These are phyloP conservation scores for Hymenoscyphus linearis DNA, from an alignment of 2,329 filamentous ascomycete species.

Conservation along the genomic window DNA sequence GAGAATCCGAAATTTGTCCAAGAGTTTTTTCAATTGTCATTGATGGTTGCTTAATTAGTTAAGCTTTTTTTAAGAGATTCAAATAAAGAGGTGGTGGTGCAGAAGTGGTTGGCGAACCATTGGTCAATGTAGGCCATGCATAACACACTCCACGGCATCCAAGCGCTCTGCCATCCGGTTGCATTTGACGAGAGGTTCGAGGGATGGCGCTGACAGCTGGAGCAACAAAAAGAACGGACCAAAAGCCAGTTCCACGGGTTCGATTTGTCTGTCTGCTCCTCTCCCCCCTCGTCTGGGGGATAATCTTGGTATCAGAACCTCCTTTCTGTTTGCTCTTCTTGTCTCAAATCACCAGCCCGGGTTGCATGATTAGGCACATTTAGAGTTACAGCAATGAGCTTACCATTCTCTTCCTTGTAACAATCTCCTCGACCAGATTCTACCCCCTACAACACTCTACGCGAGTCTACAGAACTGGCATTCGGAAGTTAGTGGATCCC, in stretches of 20 bases:
- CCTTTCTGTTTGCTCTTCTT: slow-evolving; percentile 1
- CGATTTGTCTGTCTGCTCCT: background rate
- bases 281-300: background rate
- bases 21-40: too few species aligned
- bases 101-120: background rate
- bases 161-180: slow-evolving; percentile 4
- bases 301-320: slow-evolving; percentile 11
- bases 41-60: too few species aligned
- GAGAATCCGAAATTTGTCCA: too few species aligned
- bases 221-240: background rate
- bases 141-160: background rate
- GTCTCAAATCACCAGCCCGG: slow-evolving; percentile 2
- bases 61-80: background rate
- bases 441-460: background rate
- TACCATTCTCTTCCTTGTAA: background rate
- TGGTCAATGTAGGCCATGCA: background rate
- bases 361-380: slow-evolving; percentile 11
- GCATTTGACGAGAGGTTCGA: background rate
- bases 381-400: slow-evolving; percentile 6
- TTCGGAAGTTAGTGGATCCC: background rate
- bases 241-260: background rate
- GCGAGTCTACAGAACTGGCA: background rate
- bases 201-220: background rate
- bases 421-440: too few species aligned
- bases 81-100: background rate